Evolutionary conservation across 2,329 filamentous ascomycete genomes (phyloP), one percentile per base, ranked within the genome.

Genomic region (Scytalidium sp.): DNA sequence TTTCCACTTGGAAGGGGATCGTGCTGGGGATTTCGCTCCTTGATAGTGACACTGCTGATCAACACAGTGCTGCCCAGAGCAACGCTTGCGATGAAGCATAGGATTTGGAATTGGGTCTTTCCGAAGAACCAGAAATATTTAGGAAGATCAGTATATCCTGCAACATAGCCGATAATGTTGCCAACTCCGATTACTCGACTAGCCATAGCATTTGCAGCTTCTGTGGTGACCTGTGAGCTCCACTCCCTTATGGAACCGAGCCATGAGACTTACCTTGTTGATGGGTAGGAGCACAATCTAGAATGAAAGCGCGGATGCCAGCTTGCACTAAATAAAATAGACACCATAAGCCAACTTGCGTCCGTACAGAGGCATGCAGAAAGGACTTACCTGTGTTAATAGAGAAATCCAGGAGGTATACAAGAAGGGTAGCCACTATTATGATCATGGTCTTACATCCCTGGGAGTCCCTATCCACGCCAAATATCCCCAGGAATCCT

Each of bases 131-230:
- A 86, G 9, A 96, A 67, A 51, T 85, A 78, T 47, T 77, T 78
- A 0, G 90, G 88, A 3, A 97, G 76, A 60, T 97, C 78, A 54
- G 90, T 74, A 61, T 93, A 96, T 32, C 93, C 93, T 48, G 90
- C 90, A 19, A 96, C 76, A 65, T 94, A 97, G 32, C 92, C 92
- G 25, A 93, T 68, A 48, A 97, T 96, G 65, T 96, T 97, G 25
- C 93, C 94, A 42, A 96, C 73, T 20, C 93, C 93, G 10, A 85
- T 87, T 50, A 93, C 81, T 46, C 93, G 84, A 62, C 90, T 92
- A 19, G 93, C 90, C 92, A 95, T 97, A 39, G 93, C 87, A 70
- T 97, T 97, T 48, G 92, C 93, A 32, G 86, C 79, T 69, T 96
- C 92, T 73, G 43, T 8, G 13, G 15, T 15, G 13, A 36, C 4